A percentile compares a stretch with the other conserved stretches of the same genome.
These are phyloP conservation scores for Phytophthora citricola DNA, from an alignment of 352 stramenopile genomes.

Conservation along the genomic window DNA sequence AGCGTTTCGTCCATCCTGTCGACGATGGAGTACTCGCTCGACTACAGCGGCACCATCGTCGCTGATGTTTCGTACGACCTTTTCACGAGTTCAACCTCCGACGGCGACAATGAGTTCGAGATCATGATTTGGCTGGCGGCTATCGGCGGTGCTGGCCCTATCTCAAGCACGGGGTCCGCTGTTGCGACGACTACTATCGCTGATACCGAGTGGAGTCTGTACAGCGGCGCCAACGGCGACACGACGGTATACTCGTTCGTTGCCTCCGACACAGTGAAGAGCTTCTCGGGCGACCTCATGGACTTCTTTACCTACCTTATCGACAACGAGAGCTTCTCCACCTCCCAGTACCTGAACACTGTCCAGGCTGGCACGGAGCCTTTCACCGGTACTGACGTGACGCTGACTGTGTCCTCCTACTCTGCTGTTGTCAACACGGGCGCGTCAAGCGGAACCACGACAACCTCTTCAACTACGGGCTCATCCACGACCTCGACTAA, in stretches of 20 bases:
- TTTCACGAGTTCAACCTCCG: slow-evolving; percentile 41
- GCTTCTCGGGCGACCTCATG: slow-evolving; percentile 40
- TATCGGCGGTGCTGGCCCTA: slow-evolving; percentile 38
- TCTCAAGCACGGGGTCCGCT: slow-evolving; percentile 40
- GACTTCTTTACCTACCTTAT: slow-evolving; percentile 42
- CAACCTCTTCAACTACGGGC: slow-evolving; percentile 6
- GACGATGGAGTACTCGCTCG: slow-evolving; percentile 41
- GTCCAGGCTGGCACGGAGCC: slow-evolving; percentile 41
- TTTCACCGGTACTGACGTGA: slow-evolving; percentile 39
- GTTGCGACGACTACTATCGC: slow-evolving; percentile 33
- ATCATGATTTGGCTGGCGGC: slow-evolving; percentile 57
- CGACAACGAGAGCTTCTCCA: slow-evolving; percentile 30
- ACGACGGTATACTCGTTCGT: slow-evolving; percentile 51
- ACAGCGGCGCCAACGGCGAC: slow-evolving; percentile 36
- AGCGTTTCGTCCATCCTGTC: slow-evolving; percentile 43
- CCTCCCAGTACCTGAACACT: slow-evolving; percentile 41
- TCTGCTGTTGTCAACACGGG: slow-evolving; percentile 30
- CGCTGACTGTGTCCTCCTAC: slow-evolving; percentile 36
- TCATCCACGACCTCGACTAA: slow-evolving; percentile 18
- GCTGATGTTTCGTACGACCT: slow-evolving; percentile 49
- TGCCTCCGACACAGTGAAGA: slow-evolving; percentile 26
- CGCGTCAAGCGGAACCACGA: slow-evolving; percentile 19
- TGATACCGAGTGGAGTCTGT: slow-evolving; percentile 29
- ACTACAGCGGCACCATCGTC: slow-evolving; percentile 37
- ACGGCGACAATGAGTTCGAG: slow-evolving; percentile 41